Percentiles rank a stretch among this genome's conserved stretches.
phyloP scores from a whole-genome alignment of 1,284 basidiomycete species.

The Cutaneotrichosporon dermatis region DNA sequence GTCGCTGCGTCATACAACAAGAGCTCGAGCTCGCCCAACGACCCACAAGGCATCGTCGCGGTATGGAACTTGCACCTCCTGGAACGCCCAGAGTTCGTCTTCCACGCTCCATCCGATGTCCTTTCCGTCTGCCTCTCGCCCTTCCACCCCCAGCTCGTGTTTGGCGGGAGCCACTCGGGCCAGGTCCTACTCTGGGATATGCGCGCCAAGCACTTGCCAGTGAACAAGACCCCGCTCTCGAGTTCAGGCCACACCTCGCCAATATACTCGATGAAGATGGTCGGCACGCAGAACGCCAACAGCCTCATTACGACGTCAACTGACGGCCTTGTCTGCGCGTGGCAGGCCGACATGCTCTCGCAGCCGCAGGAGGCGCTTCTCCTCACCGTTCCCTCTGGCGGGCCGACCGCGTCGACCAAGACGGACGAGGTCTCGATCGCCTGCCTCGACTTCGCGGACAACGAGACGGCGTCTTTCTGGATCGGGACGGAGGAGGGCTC shows the following conservation, averaged over 20 bases:
- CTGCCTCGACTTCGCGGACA: conserved; percentile 83
- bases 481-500: conserved; percentile 97
- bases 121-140: conserved; percentile 94
- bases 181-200: conserved; percentile 99
- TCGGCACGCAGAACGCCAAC: conserved; percentile 97
- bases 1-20: conserved; percentile 95
- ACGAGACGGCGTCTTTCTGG: conserved; percentile 92
- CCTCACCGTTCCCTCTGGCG: conserved; percentile 62
- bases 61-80: conserved; percentile 96
- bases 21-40: conserved; percentile 81
- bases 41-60: conserved; percentile 92
- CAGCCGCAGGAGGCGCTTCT: conserved; percentile 95
- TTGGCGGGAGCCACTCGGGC: conserved; percentile 96
- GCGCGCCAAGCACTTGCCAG: conserved; percentile 89
- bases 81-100: conserved; percentile 93
- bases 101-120: conserved; percentile 94
- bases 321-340: conserved; percentile 93
- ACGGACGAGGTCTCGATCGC: conserved; percentile 95
- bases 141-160: conserved; percentile 93
- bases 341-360: conserved; percentile 97
- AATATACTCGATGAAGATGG: conserved; percentile 94
- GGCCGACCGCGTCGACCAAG: conserved; percentile 63
- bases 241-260: conserved; percentile 96
- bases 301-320: conserved; percentile 93
- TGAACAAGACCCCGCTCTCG: conserved; percentile 91